Conservation (phyloP, 1,284 basidiomycete genomes). For the Coniophora puteana region DNA sequence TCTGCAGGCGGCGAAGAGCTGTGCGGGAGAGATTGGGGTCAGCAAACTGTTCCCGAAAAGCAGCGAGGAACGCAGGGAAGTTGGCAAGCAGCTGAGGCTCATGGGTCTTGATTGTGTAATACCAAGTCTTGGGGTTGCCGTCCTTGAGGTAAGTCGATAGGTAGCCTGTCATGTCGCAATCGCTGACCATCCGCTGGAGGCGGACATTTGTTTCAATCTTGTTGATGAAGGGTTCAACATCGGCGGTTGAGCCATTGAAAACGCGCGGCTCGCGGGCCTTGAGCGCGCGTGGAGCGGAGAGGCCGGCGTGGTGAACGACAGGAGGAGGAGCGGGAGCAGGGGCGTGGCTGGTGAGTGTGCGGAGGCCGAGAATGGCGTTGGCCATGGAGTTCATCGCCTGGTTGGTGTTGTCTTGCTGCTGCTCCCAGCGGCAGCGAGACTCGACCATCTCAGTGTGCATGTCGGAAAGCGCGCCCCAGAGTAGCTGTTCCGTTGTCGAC, state of each 20-base stretch:
- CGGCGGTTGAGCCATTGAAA: constrained; percentile 9
- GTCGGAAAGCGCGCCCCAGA: no score
- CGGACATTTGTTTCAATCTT: constrained; percentile 15
- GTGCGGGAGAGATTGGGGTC: constrained; percentile 18
- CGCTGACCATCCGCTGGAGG: constrained; percentile 14
- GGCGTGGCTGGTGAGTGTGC: neutral
- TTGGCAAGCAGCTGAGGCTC: constrained; percentile 8
- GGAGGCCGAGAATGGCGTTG: neutral
- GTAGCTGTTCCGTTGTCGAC: no score
- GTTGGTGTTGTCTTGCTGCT: neutral
- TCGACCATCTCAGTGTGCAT: neutral
- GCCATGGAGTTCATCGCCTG: neutral
- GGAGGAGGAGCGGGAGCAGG: neutral
- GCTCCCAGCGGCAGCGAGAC: neutral
- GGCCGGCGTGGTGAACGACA: neutral
- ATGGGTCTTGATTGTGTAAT: constrained; percentile 7
- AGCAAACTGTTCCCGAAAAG: constrained; percentile 22
- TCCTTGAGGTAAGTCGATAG: constrained; percentile 16
- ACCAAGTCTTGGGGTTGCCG: constrained; percentile 14
- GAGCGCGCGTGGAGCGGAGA: neutral
- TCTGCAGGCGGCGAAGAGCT: constrained; percentile 16
- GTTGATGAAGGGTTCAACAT: constrained; percentile 18
- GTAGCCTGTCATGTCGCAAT: constrained; percentile 17
- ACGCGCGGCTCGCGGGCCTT: constrained; percentile 6
- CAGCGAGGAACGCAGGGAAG: constrained; percentile 15